Evolutionary conservation across 169 alveolate genomes (phyloP).

Genomic region (Besnoitia besnoiti): DNA sequence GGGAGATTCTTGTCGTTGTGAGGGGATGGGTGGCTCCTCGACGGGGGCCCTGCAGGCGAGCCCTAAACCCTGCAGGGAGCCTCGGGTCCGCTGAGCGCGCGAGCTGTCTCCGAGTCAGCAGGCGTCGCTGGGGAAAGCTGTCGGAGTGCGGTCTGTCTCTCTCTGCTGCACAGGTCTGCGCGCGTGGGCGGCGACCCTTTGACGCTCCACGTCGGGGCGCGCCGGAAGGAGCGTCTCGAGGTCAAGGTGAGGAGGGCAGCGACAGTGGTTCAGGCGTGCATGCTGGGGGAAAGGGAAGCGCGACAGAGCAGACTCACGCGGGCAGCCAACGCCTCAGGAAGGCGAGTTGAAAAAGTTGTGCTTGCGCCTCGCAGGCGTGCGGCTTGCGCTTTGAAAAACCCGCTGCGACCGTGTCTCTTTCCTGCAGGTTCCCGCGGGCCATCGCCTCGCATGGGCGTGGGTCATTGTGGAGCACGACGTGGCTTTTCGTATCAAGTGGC

Average conservation of each 20-base stretch:
- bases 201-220: background rate
- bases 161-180: background rate
- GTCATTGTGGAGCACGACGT: conserved; percentile 6
- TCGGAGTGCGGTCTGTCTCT: background rate
- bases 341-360: too few species aligned
- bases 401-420: too few species aligned
- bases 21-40: too few species aligned
- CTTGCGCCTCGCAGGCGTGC: too few species aligned
- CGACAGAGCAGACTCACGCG: background rate
- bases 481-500: conserved; percentile 6
- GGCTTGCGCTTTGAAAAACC: too few species aligned
- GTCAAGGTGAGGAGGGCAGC: background rate
- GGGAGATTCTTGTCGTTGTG: too few species aligned
- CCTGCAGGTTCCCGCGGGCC: background rate
- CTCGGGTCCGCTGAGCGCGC: too few species aligned
- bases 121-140: too few species aligned
- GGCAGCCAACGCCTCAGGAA: too few species aligned
- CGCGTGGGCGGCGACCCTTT: background rate
- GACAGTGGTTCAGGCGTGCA: background rate
- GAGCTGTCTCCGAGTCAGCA: too few species aligned
- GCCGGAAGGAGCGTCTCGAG: background rate
- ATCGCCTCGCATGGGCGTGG: conserved; percentile 9
- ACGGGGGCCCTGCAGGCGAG: too few species aligned
- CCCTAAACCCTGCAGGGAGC: too few species aligned
- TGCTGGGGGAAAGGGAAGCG: background rate